Evolutionary conservation across 78 protist species (phyloP), one percentile per base, ranked within the genome.

Genomic region (Tieghemostelium lacteum): DNA sequence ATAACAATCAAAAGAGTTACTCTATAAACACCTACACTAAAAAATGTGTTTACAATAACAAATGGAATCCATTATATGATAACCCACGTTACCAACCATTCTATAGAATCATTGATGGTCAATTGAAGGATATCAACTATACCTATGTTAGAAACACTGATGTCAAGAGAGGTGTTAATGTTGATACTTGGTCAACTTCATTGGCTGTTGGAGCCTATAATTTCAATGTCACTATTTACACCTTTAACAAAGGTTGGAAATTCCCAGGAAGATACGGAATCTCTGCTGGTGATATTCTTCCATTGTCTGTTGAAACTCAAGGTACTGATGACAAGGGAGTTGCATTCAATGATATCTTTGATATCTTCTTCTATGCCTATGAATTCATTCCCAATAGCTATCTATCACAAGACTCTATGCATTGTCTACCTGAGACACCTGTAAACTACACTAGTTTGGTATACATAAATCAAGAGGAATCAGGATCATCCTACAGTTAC

Each of bases 181-280:
- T 52, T 26, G 69, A 78, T 20, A n/a, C 20, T 24, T 78, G 73
- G 50, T 58, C 45, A 28, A 37, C 69, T 2, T 45, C 57, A 7
- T 17, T 19, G 3, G 37, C 66, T 16, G 16, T 49, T 12, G 22
- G 6, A 10, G 55, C 57, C 1, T 16, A 2, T 31, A 72, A 72
- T n/a, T 8, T n/a, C 36, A 78, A 5, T 0, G 8, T 66, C n/a
- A 60, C 52, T 7, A n/a, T 60, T 20, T 66, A 54, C 31, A 50
- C 62, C 28, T 66, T 66, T 57, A 72, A 40, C 12, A 52, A 60
- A 78, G 75, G 75, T 28, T 78, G 88, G 88, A 6, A 42, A n/a
- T 78, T 78, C 88, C 67, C 63, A 2, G 63, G 73, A 17, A n/a
- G 88, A 36, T 22, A 40, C 24, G 63, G 55, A 12, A 36, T 54